Conservation (phyloP, 345 rosid species). For the Conringia planisiliqua region DNA sequence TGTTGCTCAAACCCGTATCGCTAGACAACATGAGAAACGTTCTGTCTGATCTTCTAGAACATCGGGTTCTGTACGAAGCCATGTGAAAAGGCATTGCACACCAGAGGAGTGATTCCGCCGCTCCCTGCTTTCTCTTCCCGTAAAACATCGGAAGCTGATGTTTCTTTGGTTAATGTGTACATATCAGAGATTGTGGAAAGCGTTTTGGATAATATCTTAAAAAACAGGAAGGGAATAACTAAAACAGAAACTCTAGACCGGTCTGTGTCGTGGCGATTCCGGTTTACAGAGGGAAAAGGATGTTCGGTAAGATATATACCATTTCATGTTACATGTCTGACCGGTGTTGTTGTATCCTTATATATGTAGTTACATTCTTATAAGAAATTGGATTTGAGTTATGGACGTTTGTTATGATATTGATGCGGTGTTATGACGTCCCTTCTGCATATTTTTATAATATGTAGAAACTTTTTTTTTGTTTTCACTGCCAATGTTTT, state of each 20-base stretch:
- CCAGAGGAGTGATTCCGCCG: neutral
- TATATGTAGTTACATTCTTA: slow-evolving; percentile 4
- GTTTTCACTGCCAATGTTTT: too few species aligned
- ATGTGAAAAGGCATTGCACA: slow-evolving; percentile 27
- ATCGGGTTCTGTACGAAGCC: slow-evolving; percentile 52
- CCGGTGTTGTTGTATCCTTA: slow-evolving; percentile 10
- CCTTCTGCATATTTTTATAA: neutral
- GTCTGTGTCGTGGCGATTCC: slow-evolving; percentile 6
- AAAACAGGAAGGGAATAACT: neutral
- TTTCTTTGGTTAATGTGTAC: slow-evolving; percentile 35
- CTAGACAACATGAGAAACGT: slow-evolving; percentile 81
- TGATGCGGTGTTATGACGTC: neutral
- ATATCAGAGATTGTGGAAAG: slow-evolving; percentile 27
- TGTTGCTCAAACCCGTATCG: slow-evolving; percentile 70
- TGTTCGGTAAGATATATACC: slow-evolving; percentile 11
- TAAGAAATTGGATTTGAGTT: slow-evolving; percentile 1
- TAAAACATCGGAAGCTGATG: slow-evolving; percentile 23
- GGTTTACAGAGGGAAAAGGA: slow-evolving; percentile 8
- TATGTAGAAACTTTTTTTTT: neutral
- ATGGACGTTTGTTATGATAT: neutral
- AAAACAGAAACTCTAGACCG: slow-evolving; percentile 6
- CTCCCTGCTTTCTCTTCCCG: neutral
- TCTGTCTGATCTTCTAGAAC: slow-evolving; percentile 68
- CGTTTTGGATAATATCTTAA: slow-evolving; percentile 13
- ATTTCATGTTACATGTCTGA: slow-evolving; percentile 5